Evolutionary conservation across 805 yeast species (phyloP).

Genomic region (Kluyveromyces siamensis): DNA sequence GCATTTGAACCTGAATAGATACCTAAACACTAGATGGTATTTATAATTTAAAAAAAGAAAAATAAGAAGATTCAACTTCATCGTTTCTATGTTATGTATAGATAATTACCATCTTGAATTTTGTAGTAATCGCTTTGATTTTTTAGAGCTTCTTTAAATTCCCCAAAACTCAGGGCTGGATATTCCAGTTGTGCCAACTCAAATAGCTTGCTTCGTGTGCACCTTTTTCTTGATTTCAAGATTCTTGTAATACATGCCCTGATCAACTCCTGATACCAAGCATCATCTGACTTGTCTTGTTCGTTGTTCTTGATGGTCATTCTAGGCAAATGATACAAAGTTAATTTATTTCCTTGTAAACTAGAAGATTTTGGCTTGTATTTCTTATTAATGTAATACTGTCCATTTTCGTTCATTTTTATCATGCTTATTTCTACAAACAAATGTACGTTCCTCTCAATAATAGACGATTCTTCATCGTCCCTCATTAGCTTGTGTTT

Average conservation of each 20-base stretch:
- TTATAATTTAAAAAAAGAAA: background rate
- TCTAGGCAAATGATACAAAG: constrained; percentile 10
- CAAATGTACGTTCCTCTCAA: constrained; percentile 10
- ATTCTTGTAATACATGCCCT: constrained; percentile 20
- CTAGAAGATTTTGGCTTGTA: constrained; percentile 16
- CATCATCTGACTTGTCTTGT: constrained; percentile 6
- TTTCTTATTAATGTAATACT: constrained; percentile 11
- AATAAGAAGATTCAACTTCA: background rate
- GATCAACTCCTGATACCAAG: constrained; percentile 23
- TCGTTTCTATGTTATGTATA: constrained; percentile 2
- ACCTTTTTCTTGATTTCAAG: constrained; percentile 10
- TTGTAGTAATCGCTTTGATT: constrained; percentile 5
- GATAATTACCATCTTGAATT: background rate
- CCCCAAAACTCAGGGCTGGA: constrained; percentile 24
- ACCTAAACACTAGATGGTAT: background rate
- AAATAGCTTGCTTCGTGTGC: constrained; percentile 4
- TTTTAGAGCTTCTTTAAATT: constrained; percentile 23
- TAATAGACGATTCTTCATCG: background rate
- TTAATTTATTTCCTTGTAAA: constrained; percentile 15
- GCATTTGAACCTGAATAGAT: constrained; percentile 56
- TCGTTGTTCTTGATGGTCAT: background rate
- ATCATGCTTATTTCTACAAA: constrained; percentile 14
- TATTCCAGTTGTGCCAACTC: constrained; percentile 9
- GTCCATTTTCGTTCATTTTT: constrained; percentile 1
- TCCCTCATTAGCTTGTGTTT: constrained; percentile 4